These are phyloP conservation scores for Lecanicillium sp. DNA, from an alignment of 2,329 filamentous ascomycete genomes.

Conservation along the genomic window DNA sequence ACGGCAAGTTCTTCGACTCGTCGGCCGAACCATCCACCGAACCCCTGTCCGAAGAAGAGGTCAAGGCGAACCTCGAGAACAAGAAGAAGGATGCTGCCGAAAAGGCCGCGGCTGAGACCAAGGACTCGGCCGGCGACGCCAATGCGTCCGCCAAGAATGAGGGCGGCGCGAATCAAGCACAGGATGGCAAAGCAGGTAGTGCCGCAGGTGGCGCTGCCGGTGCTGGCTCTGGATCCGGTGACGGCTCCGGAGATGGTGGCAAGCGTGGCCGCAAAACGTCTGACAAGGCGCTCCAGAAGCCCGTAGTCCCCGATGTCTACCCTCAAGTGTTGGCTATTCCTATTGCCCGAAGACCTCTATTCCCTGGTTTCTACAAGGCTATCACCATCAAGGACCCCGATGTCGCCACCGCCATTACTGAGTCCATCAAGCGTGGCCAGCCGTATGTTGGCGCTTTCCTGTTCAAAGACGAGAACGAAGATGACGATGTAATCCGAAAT, in stretches of 20 bases:
- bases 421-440: conserved; percentile 94
- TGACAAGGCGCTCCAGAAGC: conserved; percentile 79
- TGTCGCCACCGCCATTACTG: conserved; percentile 84
- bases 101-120: conserved; percentile 39
- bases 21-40: conserved; percentile 30
- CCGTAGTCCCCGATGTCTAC: conserved; percentile 87
- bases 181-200: conserved; percentile 43
- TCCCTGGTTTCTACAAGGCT: conserved; percentile 97
- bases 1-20: conserved; percentile 42
- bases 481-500: conserved; percentile 88
- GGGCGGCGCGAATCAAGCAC: conserved; percentile 21
- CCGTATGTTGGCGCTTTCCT: conserved; percentile 96
- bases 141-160: conserved; percentile 38
- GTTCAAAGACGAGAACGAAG: conserved; percentile 91
- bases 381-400: conserved; percentile 93
- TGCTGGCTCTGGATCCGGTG: conserved; percentile 36
- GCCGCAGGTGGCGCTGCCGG: conserved; percentile 42
- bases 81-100: conserved; percentile 34
- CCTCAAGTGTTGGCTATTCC: conserved; percentile 97
- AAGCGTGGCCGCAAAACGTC: conserved; percentile 63
- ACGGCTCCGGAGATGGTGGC: conserved; percentile 47
- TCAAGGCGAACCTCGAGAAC: conserved; percentile 42
- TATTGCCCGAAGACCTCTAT: conserved; percentile 85
- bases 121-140: conserved; percentile 32
- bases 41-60: conserved; percentile 45